phyloP scores from a whole-genome alignment of 106 monocot species.

The Xerophyta viscosa region DNA sequence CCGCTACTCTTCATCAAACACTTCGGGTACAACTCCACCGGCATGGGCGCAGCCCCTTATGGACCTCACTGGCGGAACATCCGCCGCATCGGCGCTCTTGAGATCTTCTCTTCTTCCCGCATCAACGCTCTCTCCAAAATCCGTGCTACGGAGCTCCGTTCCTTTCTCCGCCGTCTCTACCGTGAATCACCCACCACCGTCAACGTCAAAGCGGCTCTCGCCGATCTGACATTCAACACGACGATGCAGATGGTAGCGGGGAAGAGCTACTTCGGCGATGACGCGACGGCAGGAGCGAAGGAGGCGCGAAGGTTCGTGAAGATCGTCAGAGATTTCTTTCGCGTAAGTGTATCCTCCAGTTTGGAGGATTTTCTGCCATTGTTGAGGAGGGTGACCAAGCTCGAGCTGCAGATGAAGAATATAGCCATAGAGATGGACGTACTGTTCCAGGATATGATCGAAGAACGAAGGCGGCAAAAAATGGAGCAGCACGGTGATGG shows the following conservation, averaged over 20 bases:
- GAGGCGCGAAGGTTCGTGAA: constrained; percentile 13
- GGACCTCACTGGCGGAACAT: constrained; percentile 30
- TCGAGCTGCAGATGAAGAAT: constrained; percentile 11
- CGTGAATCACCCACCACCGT: constrained; percentile 1
- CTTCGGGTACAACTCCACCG: too few species aligned
- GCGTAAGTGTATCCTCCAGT: constrained; percentile 2
- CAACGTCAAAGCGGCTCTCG: constrained; percentile 14
- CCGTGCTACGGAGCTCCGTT: constrained; percentile 6
- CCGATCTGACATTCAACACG: constrained; percentile 18
- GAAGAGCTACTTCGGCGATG: constrained; percentile 24
- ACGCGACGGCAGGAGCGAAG: constrained; percentile 3
- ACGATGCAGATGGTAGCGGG: constrained; percentile 29
- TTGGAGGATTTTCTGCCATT: constrained; percentile 27
- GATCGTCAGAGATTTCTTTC: constrained; percentile 11
- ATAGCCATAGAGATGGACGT: constrained; percentile 12
- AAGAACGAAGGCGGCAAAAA: constrained; percentile 13
- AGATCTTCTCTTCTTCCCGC: constrained; percentile 17
- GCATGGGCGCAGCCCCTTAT: constrained; percentile 12
- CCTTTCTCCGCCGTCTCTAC: constrained; percentile 5
- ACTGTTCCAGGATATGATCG: constrained; percentile 19
- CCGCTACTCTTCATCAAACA: constrained; percentile 1
- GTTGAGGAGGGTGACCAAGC: constrained; percentile 6
- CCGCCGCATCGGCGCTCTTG: constrained; percentile 19
- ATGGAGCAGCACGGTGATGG: too few species aligned
- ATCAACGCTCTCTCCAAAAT: constrained; percentile 7